Evolutionary conservation across 495 filamentous ascomycete species (phyloP).

Genomic region (Bombardia bombarda): DNA sequence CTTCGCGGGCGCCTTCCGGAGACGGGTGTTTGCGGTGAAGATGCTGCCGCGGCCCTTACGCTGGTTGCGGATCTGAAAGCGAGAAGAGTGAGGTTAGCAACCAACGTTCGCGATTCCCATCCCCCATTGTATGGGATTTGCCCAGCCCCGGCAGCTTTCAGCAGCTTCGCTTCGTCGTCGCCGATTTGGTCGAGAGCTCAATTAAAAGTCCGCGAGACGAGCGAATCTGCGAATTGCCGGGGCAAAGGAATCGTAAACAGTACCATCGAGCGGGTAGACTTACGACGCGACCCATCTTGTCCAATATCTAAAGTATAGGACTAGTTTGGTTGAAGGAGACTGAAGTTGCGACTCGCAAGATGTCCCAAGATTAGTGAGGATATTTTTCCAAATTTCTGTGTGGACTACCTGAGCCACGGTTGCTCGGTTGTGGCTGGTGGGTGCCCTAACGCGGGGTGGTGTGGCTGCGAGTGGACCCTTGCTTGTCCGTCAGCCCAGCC

Average conservation of each 20-base stretch:
- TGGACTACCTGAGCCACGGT: conserved; percentile 24
- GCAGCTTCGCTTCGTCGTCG: too few species aligned
- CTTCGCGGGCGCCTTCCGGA: conserved; percentile 76
- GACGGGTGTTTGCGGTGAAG: conserved; percentile 82
- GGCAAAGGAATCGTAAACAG: conserved; percentile 4
- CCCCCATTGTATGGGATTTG: too few species aligned
- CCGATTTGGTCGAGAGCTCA: too few species aligned
- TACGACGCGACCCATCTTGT: conserved; percentile 47
- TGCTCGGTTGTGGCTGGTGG: conserved; percentile 11
- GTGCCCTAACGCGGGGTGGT: conserved; percentile 28
- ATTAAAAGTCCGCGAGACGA: too few species aligned
- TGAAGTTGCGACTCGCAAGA: conserved; percentile 21
- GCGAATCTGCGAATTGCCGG: too few species aligned
- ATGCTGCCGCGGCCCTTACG: conserved; percentile 97
- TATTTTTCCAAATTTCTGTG: conserved; percentile 34
- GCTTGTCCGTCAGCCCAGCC: too few species aligned
- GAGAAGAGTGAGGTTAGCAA: conserved; percentile 22
- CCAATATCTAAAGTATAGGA: conserved; percentile 26
- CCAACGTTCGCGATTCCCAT: too few species aligned
- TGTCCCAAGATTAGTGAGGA: conserved; percentile 19
- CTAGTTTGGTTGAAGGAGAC: conserved; percentile 22
- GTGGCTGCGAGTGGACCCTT: background rate
- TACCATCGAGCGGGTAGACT: too few species aligned
- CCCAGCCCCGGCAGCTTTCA: too few species aligned
- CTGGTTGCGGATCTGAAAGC: conserved; percentile 76